Percentiles rank a stretch among this genome's conserved stretches.
phyloP scores from a whole-genome alignment of 2,329 filamentous ascomycete species.

The Cladosporium austrohemisphaericum region DNA sequence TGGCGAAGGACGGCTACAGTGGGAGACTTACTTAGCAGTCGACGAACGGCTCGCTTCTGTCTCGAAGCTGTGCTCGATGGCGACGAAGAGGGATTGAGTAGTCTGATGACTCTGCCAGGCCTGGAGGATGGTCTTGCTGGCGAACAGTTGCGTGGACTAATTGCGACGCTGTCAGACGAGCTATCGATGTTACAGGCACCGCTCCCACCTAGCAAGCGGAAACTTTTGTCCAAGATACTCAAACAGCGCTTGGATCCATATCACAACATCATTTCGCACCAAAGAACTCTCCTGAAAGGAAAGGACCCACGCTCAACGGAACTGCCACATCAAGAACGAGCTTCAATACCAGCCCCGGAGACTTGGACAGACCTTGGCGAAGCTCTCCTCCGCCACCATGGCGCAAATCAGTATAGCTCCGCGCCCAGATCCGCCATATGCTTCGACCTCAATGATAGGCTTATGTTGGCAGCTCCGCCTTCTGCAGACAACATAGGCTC shows the following conservation, averaged over 20 bases:
- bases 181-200: slow-evolving; percentile 53
- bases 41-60: slow-evolving; percentile 58
- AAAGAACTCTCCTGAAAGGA: slow-evolving; percentile 15
- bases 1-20: slow-evolving; percentile 61
- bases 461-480: background rate
- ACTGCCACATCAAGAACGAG: slow-evolving; percentile 17
- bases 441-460: slow-evolving; percentile 24
- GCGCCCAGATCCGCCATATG: slow-evolving; percentile 24
- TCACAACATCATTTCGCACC: slow-evolving; percentile 36
- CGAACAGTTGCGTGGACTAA: slow-evolving; percentile 48
- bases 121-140: slow-evolving; percentile 54
- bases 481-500: background rate
- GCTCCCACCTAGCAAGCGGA: slow-evolving; percentile 46
- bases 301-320: background rate
- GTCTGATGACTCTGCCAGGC: slow-evolving; percentile 54
- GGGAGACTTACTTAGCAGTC: slow-evolving; percentile 54
- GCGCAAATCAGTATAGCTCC: slow-evolving; percentile 27
- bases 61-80: slow-evolving; percentile 61
- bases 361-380: slow-evolving; percentile 35
- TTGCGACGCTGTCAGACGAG: slow-evolving; percentile 51
- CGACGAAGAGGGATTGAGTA: slow-evolving; percentile 55
- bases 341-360: slow-evolving; percentile 25
- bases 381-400: slow-evolving; percentile 26
- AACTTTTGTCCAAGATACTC: slow-evolving; percentile 50
- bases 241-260: slow-evolving; percentile 54